These are phyloP conservation scores for Penicillium crystallinum DNA, from an alignment of 495 filamentous ascomycete species.

Conservation along the genomic window DNA sequence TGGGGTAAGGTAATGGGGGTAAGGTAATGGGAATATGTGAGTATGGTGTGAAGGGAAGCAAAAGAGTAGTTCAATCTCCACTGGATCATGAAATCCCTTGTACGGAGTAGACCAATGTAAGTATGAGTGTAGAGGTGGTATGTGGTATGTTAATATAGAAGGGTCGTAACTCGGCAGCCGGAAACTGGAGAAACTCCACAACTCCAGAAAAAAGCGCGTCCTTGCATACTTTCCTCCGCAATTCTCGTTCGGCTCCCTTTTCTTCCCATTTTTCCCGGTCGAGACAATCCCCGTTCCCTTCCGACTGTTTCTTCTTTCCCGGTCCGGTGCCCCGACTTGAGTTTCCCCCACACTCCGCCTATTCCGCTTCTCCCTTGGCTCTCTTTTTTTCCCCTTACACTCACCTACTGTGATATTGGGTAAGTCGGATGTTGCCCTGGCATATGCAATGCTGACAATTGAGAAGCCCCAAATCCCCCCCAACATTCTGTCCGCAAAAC, in stretches of 20 bases:
- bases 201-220: constrained; percentile 23
- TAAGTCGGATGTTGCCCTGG: not conserved
- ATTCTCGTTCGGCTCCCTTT: constrained; percentile 17
- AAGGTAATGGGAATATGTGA: no score
- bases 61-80: no score
- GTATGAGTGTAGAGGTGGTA: no score
- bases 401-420: not conserved
- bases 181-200: constrained; percentile 21
- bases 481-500: no score
- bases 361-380: constrained; percentile 16
- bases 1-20: no score
- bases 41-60: no score
- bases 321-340: constrained; percentile 36
- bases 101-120: no score
- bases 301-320: constrained; percentile 20
- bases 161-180: constrained; percentile 6
- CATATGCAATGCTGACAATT: constrained; percentile 15
- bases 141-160: not conserved
- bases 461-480: not conserved
- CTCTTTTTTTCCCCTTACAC: constrained; percentile 3
- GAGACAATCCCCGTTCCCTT: constrained; percentile 21
- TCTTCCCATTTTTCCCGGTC: constrained; percentile 6
- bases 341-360: constrained; percentile 40
- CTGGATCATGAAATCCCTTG: no score
- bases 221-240: constrained; percentile 27